phyloP scores from a whole-genome alignment of 495 filamentous ascomycete genomes.

The Thermothielavioides terrestris region DNA sequence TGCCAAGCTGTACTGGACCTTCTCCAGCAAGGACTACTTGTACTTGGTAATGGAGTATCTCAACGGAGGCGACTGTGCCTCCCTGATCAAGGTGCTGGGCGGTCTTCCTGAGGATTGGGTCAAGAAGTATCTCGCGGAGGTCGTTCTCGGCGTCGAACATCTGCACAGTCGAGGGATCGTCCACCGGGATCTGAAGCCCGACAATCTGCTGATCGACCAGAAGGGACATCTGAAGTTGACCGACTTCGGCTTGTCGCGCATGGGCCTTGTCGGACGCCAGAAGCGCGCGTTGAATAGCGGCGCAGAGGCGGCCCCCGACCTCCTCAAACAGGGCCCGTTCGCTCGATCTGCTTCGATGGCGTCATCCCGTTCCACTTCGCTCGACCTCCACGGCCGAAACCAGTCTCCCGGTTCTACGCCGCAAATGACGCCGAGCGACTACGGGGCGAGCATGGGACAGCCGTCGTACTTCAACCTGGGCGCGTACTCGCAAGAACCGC shows the following conservation, averaged over 20 bases:
- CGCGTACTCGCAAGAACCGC: slow-evolving; percentile 61
- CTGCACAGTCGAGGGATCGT: slow-evolving; percentile 90
- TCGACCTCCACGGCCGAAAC: slow-evolving; percentile 68
- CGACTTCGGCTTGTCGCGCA: slow-evolving; percentile 93
- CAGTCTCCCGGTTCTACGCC: slow-evolving; percentile 79
- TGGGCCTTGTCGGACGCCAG: slow-evolving; percentile 93
- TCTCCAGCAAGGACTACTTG: slow-evolving; percentile 97
- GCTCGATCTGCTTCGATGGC: slow-evolving; percentile 72
- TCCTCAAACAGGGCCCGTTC: slow-evolving; percentile 89
- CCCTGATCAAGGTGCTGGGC: slow-evolving; percentile 86
- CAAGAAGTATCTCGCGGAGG: slow-evolving; percentile 92
- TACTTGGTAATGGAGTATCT: slow-evolving; percentile 99
- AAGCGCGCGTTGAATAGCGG: slow-evolving; percentile 80
- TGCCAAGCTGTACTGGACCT: slow-evolving; percentile 98
- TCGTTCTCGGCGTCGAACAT: slow-evolving; percentile 91
- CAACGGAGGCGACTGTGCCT: slow-evolving; percentile 94
- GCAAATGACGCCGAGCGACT: slow-evolving; percentile 72
- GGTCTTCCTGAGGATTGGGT: slow-evolving; percentile 93
- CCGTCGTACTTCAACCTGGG: slow-evolving; percentile 89
- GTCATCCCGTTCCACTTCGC: slow-evolving; percentile 92
- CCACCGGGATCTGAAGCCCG: slow-evolving; percentile 92
- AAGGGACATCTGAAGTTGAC: slow-evolving; percentile 95
- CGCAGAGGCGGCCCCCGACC: slow-evolving; percentile 75
- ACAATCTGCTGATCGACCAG: slow-evolving; percentile 94
- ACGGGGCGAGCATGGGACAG: slow-evolving; percentile 52